Base-by-base conservation (phyloP, 306 rosid species). In the Prunus mira region DNA sequence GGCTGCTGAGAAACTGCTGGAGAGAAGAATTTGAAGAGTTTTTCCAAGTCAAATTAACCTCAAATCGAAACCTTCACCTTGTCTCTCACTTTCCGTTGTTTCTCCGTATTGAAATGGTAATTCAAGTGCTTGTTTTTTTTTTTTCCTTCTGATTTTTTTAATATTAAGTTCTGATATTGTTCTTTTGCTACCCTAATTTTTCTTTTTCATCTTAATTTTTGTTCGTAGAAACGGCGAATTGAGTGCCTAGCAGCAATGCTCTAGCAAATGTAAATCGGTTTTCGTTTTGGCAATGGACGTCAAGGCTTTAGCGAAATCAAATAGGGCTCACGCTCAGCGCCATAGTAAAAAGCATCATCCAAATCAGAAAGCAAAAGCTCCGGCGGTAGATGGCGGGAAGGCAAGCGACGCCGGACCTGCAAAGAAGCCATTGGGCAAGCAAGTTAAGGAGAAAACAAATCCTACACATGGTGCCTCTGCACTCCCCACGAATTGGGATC, bases 401-500 rank as follows among this genome's bases (percentile, higher is more conserved):
- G 82, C 72, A 65, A 70, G 30, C n/a, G 51, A 45, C 5, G 60
- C 84, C 3, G 78, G 74, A 34, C 68, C 18, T 56, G 50, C 80
- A 12, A 85, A 88, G 47, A 80, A 61, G 20, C 77, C 95, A 24
- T 65, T 66, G 45, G 84, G 79, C 17, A 85, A 88, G 73, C 86
- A 79, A 67, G 76, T 47, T 78, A 73, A 25, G 49, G 89, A 81
- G 77, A 87, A 86, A 79, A 61, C 74, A 66, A 65, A 61, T 51
- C 77, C 67, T 10, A 25, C 81, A 69, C 82, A 28, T 78, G 79
- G 72, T 55, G 65, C 77, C 24, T 67, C 93, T 3, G 74, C 55
- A 22, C 89, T 93, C 50, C 98, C 96, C 19, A 52, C 88, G 1
- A 90, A 91, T 80, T 93, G 93, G 96, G 96, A 91, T 67, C 93